These are phyloP conservation scores for Chaetomium cochliodes DNA, from an alignment of 495 filamentous ascomycete species.

Conservation along the genomic window DNA sequence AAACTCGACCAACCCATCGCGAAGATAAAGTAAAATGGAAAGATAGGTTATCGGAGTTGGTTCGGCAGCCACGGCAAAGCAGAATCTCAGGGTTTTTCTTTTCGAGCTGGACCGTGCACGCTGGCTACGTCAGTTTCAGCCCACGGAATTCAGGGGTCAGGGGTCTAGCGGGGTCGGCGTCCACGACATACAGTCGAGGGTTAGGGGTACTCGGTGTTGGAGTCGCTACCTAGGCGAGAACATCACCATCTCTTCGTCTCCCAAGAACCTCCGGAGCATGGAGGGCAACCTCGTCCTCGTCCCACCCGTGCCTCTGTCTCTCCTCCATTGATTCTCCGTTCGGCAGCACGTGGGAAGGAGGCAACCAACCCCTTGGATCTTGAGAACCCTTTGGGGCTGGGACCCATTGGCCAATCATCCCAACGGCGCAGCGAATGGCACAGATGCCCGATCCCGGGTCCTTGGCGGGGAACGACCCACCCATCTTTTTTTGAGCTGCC, in stretches of 20 bases:
- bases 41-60: constrained; percentile 15
- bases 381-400: constrained; percentile 5
- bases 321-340: no score
- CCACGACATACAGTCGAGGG: not conserved
- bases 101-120: constrained; percentile 4
- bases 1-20: not conserved
- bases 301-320: no score
- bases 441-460: not conserved
- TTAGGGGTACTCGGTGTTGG: no score
- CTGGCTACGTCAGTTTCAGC: not conserved
- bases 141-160: not conserved
- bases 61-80: constrained; percentile 2
- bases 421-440: not conserved
- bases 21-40: not conserved
- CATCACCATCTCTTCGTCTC: constrained; percentile 81
- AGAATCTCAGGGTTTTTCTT: not conserved
- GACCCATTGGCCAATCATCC: constrained; percentile 18
- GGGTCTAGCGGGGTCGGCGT: not conserved
- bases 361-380: constrained; percentile 59
- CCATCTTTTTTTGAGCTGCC: constrained; percentile 10
- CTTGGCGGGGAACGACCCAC: constrained; percentile 8
- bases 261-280: constrained; percentile 81
- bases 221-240: constrained; percentile 70
- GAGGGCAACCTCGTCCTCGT: no score
- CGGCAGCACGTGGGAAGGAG: no score